Conservation (phyloP, 2,329 filamentous ascomycete genomes). For the Triangularia verruculosa region DNA sequence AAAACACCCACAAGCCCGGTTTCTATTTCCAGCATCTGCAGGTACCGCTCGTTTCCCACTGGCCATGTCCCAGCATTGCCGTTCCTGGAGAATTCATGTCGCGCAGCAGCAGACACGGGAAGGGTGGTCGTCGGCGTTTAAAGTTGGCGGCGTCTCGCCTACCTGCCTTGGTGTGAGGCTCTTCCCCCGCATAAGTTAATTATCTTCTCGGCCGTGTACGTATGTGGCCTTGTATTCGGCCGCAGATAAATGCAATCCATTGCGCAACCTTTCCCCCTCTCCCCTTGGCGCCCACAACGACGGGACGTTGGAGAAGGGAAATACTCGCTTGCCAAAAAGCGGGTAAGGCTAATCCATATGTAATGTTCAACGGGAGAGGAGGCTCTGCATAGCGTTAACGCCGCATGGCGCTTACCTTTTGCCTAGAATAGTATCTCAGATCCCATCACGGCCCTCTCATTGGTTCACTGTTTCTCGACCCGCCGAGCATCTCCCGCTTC, state of each 20-base stretch:
- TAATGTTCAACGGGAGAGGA: neutral
- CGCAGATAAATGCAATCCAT: conserved; percentile 1
- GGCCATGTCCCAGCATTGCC: neutral
- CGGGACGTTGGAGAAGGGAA: neutral
- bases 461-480: conserved; percentile 10
- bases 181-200: neutral
- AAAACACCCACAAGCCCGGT: neutral
- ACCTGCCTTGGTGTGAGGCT: neutral
- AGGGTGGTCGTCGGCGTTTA: neutral
- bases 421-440: conserved; percentile 8
- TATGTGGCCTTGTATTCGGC: neutral
- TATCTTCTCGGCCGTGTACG: neutral
- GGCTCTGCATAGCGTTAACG: neutral
- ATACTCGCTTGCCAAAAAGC: neutral
- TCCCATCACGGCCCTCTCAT: conserved; percentile 14
- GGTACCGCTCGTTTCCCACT: neutral
- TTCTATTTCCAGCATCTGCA: neutral
- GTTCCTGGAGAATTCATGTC: neutral
- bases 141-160: neutral
- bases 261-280: neutral
- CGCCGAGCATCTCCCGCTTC: neutral
- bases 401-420: conserved; percentile 17
- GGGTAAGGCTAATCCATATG: neutral
- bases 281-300: neutral
- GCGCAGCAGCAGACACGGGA: neutral